A percentile compares a stretch with the other conserved stretches of the same genome.
These are phyloP conservation scores for Neurospora sp. DNA, from an alignment of 495 filamentous ascomycete species.

Conservation along the genomic window DNA sequence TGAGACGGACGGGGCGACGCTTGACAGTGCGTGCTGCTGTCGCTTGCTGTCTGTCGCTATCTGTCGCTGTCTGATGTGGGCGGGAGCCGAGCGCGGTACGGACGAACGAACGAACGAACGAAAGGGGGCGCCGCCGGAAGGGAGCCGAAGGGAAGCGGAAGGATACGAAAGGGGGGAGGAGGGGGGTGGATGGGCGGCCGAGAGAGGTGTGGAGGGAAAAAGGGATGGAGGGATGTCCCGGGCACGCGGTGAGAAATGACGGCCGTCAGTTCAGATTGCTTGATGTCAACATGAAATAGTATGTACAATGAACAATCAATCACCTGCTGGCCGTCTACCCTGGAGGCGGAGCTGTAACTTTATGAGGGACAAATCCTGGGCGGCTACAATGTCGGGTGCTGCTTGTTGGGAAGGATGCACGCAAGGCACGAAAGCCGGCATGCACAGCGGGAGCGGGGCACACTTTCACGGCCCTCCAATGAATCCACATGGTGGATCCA, in stretches of 20 bases:
- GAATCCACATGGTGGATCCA: neutral
- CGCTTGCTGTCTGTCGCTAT: neutral
- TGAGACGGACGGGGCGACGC: neutral
- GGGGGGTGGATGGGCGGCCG: neutral
- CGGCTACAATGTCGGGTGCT: neutral
- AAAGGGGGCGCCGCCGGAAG: neutral
- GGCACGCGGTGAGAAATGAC: neutral
- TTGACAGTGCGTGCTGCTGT: neutral
- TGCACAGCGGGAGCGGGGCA: neutral
- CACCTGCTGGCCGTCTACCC: neutral
- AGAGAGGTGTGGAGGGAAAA: neutral
- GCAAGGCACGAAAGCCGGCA: neutral
- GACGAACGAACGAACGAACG: neutral
- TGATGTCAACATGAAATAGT: slow-evolving; percentile 1
- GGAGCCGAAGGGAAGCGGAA: neutral
- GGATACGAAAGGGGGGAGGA: neutral
- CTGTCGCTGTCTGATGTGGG: neutral
- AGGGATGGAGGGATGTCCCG: neutral
- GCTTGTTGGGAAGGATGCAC: neutral
- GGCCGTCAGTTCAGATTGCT: neutral
- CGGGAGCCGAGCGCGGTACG: neutral
- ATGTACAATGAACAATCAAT: neutral
- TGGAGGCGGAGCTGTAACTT: neutral
- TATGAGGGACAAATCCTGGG: neutral
- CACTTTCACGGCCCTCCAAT: neutral